Conservation (phyloP, 2,329 filamentous ascomycete genomes). For the Trichoderma oligosporum region DNA sequence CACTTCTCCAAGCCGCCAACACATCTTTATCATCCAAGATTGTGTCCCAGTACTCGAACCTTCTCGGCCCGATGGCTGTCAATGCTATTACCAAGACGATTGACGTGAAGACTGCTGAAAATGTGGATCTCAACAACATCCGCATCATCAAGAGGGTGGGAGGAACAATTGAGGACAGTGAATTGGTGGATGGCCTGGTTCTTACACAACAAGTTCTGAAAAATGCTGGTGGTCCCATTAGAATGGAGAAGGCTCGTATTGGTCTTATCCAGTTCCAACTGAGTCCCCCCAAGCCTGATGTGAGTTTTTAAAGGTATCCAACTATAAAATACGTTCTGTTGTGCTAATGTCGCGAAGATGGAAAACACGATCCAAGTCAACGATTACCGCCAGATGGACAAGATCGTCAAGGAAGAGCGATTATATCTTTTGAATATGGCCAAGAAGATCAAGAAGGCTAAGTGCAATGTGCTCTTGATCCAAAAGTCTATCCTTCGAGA, state of each 20-base stretch:
- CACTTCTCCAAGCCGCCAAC: constrained; percentile 91
- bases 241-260: constrained; percentile 97
- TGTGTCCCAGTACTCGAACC: constrained; percentile 92
- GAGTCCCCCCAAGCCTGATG: constrained; percentile 94
- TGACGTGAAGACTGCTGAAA: constrained; percentile 90
- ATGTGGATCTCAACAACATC: constrained; percentile 95
- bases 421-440: constrained; percentile 97
- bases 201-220: constrained; percentile 91
- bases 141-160: constrained; percentile 96
- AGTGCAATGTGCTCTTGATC: constrained; percentile 97
- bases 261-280: constrained; percentile 98
- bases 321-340: background rate
- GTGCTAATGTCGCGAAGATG: constrained; percentile 58
- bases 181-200: constrained; percentile 92
- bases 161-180: constrained; percentile 96
- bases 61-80: constrained; percentile 95
- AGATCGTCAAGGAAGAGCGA: constrained; percentile 98
- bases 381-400: constrained; percentile 99
- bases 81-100: constrained; percentile 95
- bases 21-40: constrained; percentile 98
- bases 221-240: constrained; percentile 80
- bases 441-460: constrained; percentile 99
- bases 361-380: constrained; percentile 99
- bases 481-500: constrained; percentile 98
- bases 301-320: constrained; percentile 42